Base-by-base conservation (phyloP, 306 rosid genomes). In the Prunus mira region DNA sequence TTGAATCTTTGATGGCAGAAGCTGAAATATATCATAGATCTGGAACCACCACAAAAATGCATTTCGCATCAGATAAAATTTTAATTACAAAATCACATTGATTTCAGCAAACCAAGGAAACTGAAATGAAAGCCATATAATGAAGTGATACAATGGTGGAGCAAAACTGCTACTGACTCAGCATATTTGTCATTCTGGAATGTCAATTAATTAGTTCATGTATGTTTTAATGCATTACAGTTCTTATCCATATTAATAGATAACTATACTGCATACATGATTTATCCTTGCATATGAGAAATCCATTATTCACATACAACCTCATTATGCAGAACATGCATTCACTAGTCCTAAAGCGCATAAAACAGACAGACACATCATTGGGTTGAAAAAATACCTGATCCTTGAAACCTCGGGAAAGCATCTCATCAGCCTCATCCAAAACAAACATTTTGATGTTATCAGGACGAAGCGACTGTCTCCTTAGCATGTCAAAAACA, bases 341-440 rank as follows among this genome's bases (percentile, higher is more conserved):
- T 41, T 6, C 56, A 55, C 11, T 20, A 24, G 20, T 27, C 54
- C 38, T 9, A 18, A 19, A 19, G 27, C n/a, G 30, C 25, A 18
- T 18, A 76, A 30, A 49, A 22, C 30, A 24, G 8, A 2, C 19
- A n/a, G 15, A n/a, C 24, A 52, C 20, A 45, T 38, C 43, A n/a
- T 32, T 13, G 38, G 47, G n/a, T 12, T 58, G 28, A 34, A 22
- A 78, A 63, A 67, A 60, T 20, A 91, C 96, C 96, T 91, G 96
- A 74, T 91, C 93, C 75, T 89, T 91, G 74, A 91, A 91, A 76
- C 93, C 96, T 13, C 93, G 80, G 22, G 96, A 91, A 61, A 89
- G 92, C 96, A 91, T 91, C 79, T 89, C 93, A 80, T 91, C 96
- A 75, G 96, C 96, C 81, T 91, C 93, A 82, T 91, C 96, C 87